Conservation (phyloP, 805 yeast species). For the Saccharomycopsis capsularis region DNA sequence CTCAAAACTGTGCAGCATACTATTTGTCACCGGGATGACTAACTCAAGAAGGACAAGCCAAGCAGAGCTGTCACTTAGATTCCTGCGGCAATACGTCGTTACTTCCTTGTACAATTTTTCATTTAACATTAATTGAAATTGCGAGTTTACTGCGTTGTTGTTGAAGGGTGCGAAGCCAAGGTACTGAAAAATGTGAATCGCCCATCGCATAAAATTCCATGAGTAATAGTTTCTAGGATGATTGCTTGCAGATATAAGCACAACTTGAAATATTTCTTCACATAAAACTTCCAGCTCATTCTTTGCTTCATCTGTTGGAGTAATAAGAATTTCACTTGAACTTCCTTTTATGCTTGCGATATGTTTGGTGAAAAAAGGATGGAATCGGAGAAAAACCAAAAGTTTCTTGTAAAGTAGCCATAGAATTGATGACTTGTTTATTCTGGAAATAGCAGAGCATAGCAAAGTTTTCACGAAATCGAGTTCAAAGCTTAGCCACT, state of each 20-base stretch:
- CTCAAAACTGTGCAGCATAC: background rate
- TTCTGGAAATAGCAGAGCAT: constrained; percentile 25
- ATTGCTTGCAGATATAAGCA: constrained; percentile 1
- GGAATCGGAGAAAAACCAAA: background rate
- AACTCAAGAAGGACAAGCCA: background rate
- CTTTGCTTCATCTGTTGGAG: no score
- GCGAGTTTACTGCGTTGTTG: no score
- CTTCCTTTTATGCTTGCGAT: background rate
- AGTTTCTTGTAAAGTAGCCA: constrained; percentile 28
- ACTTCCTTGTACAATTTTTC: background rate
- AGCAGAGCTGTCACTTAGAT: background rate
- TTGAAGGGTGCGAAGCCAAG: no score
- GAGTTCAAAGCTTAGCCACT: no score
- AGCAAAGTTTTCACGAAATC: constrained; percentile 22
- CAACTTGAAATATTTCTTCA: background rate
- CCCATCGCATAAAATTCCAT: constrained; percentile 19
- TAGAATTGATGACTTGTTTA: constrained; percentile 31
- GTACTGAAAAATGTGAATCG: background rate
- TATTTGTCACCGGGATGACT: background rate
- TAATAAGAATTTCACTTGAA: no score
- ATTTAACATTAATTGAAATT: background rate
- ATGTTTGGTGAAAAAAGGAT: background rate
- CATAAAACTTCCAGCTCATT: no score
- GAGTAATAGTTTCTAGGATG: constrained; percentile 21
- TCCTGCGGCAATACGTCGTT: background rate